phyloP scores from a whole-genome alignment of 805 yeast species.

The Pichia pseudocactophila region DNA sequence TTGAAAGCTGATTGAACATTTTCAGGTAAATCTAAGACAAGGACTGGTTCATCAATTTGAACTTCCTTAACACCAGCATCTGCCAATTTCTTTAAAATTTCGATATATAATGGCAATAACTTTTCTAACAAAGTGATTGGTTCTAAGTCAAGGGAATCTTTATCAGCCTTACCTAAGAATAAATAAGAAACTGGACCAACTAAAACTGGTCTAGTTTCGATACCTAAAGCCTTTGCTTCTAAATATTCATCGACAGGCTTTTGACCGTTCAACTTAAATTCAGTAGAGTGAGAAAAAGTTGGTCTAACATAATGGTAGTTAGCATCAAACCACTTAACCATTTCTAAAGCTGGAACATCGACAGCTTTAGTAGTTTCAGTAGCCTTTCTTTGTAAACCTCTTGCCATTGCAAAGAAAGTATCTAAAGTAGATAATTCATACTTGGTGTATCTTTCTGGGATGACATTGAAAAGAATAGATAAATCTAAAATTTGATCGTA shows the following conservation, averaged over 20 bases:
- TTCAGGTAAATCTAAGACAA: conserved; percentile 88
- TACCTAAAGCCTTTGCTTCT: conserved; percentile 95
- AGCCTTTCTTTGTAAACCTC: conserved; percentile 98
- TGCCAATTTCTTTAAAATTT: conserved; percentile 76
- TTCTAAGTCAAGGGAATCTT: conserved; percentile 90
- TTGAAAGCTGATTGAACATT: conserved; percentile 78
- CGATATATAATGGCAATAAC: conserved; percentile 88
- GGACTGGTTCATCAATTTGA: conserved; percentile 96
- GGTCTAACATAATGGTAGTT: conserved; percentile 99
- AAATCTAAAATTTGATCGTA: conserved; percentile 96
- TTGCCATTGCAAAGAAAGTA: conserved; percentile 97
- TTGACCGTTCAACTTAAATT: conserved; percentile 90
- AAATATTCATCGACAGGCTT: conserved; percentile 96
- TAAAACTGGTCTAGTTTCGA: conserved; percentile 95
- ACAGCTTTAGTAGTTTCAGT: conserved; percentile 81
- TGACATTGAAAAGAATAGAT: conserved; percentile 85
- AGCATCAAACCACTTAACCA: conserved; percentile 99
- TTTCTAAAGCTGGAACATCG: conserved; percentile 97
- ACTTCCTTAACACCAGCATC: conserved; percentile 92
- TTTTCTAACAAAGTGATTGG: conserved; percentile 86
- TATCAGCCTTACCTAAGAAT: conserved; percentile 95
- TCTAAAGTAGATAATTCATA: conserved; percentile 82
- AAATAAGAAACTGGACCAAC: conserved; percentile 96
- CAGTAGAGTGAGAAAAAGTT: conserved; percentile 90
- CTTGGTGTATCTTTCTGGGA: conserved; percentile 96